A percentile compares a stretch with the other conserved stretches of the same genome.
These are phyloP conservation scores for Ophiostoma tasmaniense DNA, from an alignment of 2,329 filamentous ascomycete genomes.

Conservation along the genomic window DNA sequence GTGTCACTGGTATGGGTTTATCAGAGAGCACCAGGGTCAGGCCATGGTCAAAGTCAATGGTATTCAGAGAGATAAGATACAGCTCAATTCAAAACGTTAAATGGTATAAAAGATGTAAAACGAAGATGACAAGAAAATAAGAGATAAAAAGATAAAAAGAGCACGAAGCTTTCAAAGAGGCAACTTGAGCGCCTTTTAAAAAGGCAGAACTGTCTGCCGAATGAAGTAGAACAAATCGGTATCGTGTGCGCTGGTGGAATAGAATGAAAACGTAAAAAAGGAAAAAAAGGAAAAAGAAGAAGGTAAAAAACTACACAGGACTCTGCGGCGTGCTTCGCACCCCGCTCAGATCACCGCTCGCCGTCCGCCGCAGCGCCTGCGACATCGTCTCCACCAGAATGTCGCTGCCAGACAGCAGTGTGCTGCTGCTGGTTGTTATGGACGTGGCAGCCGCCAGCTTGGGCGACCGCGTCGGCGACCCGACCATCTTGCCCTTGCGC, in stretches of 20 bases:
- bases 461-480: constrained; percentile 43
- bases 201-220: not conserved
- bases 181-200: not conserved
- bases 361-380: constrained; percentile 77
- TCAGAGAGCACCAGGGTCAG: not conserved
- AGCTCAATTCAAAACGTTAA: not conserved
- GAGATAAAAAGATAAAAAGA: not conserved
- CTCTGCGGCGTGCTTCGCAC: constrained; percentile 50
- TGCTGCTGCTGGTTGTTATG: constrained; percentile 19
- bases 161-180: not conserved
- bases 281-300: not conserved
- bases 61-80: not conserved
- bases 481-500: constrained; percentile 44
- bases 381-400: constrained; percentile 90
- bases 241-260: not conserved
- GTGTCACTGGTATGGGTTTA: not conserved
- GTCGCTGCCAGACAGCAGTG: constrained; percentile 39
- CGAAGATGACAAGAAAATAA: not conserved
- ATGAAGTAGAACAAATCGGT: not conserved
- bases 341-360: constrained; percentile 64
- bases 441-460: constrained; percentile 23
- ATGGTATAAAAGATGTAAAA: not conserved
- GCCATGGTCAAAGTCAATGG: not conserved
- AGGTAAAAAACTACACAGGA: constrained; percentile 32
- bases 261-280: not conserved